Percentiles rank a stretch among this genome's conserved stretches.
These are phyloP conservation scores for Carallia brachiata DNA, from an alignment of 345 rosid genomes.

Conservation along the genomic window DNA sequence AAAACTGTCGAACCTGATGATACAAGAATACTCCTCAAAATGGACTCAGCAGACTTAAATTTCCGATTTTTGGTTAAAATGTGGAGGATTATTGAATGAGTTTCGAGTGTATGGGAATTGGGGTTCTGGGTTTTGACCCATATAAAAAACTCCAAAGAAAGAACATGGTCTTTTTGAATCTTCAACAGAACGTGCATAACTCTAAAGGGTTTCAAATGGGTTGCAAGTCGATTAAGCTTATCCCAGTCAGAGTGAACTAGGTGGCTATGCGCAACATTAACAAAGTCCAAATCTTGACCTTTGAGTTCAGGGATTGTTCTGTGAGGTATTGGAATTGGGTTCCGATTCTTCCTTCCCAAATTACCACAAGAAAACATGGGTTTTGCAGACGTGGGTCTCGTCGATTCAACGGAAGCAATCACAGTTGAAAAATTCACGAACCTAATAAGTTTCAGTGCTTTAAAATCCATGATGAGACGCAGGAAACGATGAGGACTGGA, in stretches of 20 bases:
- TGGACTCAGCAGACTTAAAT: conserved; percentile 66
- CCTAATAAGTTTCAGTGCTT: neutral
- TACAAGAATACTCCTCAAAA: conserved; percentile 39
- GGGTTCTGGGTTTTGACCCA: conserved; percentile 54
- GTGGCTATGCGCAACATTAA: conserved; percentile 78
- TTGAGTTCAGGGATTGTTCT: conserved; percentile 56
- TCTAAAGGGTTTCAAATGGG: conserved; percentile 50
- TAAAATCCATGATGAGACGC: no score
- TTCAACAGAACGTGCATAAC: conserved; percentile 59
- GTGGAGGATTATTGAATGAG: conserved; percentile 62
- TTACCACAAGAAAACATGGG: conserved; percentile 15
- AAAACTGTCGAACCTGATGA: conserved; percentile 29
- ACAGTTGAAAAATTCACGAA: conserved; percentile 35
- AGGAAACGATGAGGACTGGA: no score
- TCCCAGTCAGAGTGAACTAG: conserved; percentile 80
- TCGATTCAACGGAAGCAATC: conserved; percentile 10
- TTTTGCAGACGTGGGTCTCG: conserved; percentile 7
- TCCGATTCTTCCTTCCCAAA: conserved; percentile 2
- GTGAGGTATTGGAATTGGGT: conserved; percentile 64
- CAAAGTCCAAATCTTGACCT: conserved; percentile 81
- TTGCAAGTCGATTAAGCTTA: conserved; percentile 43
- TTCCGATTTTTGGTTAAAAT: conserved; percentile 60
- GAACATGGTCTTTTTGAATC: conserved; percentile 58
- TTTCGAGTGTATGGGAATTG: conserved; percentile 50
- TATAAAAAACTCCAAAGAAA: conserved; percentile 72